Conservation (phyloP, 129 eudicot genomes). For the Logfia minima region DNA sequence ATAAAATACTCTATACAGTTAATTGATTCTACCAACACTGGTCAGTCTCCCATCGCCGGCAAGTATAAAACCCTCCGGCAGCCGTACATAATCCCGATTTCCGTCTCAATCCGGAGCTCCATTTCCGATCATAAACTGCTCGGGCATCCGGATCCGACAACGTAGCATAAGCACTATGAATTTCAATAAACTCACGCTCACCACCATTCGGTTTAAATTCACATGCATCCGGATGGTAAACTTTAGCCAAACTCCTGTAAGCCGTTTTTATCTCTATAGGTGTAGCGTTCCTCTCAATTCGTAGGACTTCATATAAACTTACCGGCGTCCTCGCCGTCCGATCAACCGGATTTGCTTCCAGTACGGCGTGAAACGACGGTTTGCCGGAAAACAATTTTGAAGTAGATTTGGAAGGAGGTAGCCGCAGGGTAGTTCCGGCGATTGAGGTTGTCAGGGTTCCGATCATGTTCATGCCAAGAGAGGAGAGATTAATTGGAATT, state of each 20-base stretch:
- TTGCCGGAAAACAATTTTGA: conserved; percentile 5
- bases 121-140: conserved; percentile 49
- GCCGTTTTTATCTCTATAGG: conserved; percentile 72
- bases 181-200: conserved; percentile 50
- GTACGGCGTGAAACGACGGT: conserved; percentile 36
- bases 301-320: conserved; percentile 63
- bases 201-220: conserved; percentile 37
- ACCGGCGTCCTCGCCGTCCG: background rate
- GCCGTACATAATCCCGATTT: conserved; percentile 11
- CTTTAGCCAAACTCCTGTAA: conserved; percentile 73
- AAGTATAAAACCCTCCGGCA: conserved; percentile 29
- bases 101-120: conserved; percentile 18
- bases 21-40: conserved; percentile 67
- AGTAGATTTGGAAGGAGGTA: conserved; percentile 7
- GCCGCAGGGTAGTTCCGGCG: conserved; percentile 1
- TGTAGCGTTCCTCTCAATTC: conserved; percentile 61
- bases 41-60: conserved; percentile 87
- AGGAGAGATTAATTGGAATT: too few species aligned
- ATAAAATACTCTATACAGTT: background rate
- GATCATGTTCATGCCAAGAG: conserved; percentile 18
- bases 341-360: conserved; percentile 18
- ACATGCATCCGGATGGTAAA: conserved; percentile 77
- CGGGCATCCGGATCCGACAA: conserved; percentile 74
- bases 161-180: conserved; percentile 65
- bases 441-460: conserved; percentile 5